phyloP scores from a whole-genome alignment of 2,329 filamentous ascomycete genomes.

The Cladosporium oxysporum region DNA sequence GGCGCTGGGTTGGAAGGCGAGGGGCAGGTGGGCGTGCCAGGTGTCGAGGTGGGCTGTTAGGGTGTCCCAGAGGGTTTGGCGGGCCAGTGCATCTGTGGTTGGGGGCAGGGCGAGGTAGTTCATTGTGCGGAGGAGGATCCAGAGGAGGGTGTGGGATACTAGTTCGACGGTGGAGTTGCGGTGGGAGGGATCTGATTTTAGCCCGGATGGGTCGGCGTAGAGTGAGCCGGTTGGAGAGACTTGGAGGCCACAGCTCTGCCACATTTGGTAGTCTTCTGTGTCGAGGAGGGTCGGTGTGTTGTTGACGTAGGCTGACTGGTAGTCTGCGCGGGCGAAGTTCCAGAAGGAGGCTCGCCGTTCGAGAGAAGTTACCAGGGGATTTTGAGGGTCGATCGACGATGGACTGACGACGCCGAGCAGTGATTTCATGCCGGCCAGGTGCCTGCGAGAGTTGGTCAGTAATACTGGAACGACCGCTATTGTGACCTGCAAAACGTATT shows the following conservation, averaged over 20 bases:
- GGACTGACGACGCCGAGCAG: slow-evolving; percentile 51
- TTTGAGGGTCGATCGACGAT: slow-evolving; percentile 37
- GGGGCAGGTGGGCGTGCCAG: slow-evolving; percentile 60
- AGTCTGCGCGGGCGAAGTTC: slow-evolving; percentile 61
- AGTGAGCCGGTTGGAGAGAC: slow-evolving; percentile 53
- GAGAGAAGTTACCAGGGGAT: slow-evolving; percentile 27
- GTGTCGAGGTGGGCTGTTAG: slow-evolving; percentile 59
- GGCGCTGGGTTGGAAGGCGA: slow-evolving; percentile 62
- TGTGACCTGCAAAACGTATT: background rate
- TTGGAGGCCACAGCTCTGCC: slow-evolving; percentile 64
- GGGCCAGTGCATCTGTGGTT: slow-evolving; percentile 40
- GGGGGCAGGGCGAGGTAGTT: slow-evolving; percentile 62
- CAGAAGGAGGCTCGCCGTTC: slow-evolving; percentile 64
- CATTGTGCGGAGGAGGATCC: slow-evolving; percentile 65
- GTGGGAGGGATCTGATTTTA: slow-evolving; percentile 56
- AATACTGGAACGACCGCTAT: background rate
- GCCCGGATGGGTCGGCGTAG: slow-evolving; percentile 47
- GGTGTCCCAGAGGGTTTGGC: slow-evolving; percentile 51
- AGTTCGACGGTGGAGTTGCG: slow-evolving; percentile 38
- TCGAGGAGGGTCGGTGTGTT: slow-evolving; percentile 61
- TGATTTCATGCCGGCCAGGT: slow-evolving; percentile 65
- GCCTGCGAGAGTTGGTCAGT: slow-evolving; percentile 44
- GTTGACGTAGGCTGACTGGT: slow-evolving; percentile 54
- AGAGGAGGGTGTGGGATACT: slow-evolving; percentile 64
- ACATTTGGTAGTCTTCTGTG: slow-evolving; percentile 61